phyloP scores from a whole-genome alignment of 176 grass and related monocot species.

The Thinopyrum elongatum region DNA sequence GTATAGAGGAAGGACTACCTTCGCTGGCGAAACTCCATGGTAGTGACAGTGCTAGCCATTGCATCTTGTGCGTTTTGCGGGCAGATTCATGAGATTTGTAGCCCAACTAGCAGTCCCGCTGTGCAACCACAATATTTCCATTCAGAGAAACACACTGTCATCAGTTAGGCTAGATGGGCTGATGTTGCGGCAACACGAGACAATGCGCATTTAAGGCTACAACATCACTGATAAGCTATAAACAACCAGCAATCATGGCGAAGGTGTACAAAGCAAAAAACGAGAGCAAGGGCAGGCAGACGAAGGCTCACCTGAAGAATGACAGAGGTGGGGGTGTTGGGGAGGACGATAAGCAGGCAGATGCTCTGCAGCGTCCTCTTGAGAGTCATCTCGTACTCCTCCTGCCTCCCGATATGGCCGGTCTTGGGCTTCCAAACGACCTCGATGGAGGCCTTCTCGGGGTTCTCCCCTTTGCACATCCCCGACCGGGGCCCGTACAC shows the following conservation, averaged over 20 bases:
- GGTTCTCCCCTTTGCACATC: conserved; percentile 81
- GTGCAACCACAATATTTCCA: too few relatives aligned
- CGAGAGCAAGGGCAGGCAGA: neutral
- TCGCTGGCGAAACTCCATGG: neutral
- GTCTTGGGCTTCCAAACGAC: conserved; percentile 95
- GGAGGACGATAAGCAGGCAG: conserved; percentile 66
- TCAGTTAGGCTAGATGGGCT: too few relatives aligned
- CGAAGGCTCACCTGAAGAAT: conserved; percentile 58
- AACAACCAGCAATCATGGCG: neutral
- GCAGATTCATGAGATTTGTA: neutral
- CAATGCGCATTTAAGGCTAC: neutral
- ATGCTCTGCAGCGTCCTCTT: too few relatives aligned
- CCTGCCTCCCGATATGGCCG: conserved; percentile 66
- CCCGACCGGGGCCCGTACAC: conserved; percentile 87
- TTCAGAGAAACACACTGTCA: fast-evolving
- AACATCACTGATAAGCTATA: neutral
- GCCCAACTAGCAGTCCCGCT: neutral
- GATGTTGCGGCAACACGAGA: too few relatives aligned
- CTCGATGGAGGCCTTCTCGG: conserved; percentile 87
- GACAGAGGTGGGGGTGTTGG: conserved; percentile 88
- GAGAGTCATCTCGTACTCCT: conserved; percentile 88
- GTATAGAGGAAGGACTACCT: too few relatives aligned
- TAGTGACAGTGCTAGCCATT: neutral
- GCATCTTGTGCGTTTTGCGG: neutral
- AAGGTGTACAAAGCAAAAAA: neutral